These are phyloP conservation scores for Teratosphaeria epicoccoides DNA, from an alignment of 2,329 filamentous ascomycete species.

Conservation along the genomic window DNA sequence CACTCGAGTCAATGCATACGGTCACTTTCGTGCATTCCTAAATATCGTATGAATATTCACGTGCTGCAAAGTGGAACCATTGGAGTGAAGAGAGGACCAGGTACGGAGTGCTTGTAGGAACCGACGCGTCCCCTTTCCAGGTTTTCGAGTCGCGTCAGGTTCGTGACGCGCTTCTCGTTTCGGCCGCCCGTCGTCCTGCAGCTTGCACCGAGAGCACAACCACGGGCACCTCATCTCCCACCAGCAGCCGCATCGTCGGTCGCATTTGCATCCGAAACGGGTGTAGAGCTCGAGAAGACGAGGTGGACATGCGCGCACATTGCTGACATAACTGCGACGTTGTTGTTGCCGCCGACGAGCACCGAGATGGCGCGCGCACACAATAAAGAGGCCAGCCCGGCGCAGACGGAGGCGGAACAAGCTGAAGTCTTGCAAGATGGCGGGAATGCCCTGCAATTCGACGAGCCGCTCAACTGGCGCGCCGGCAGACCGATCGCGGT, in stretches of 20 bases:
- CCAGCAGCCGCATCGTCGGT: not conserved
- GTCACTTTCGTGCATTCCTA: no score
- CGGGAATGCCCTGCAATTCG: slow-evolving; percentile 53
- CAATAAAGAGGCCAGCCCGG: slow-evolving; percentile 6
- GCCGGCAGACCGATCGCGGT: slow-evolving; percentile 82
- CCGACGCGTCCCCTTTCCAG: not conserved
- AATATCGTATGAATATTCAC: no score
- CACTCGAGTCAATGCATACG: no score
- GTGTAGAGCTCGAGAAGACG: not conserved
- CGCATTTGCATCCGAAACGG: not conserved
- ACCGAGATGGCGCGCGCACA: slow-evolving; percentile 6
- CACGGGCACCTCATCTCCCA: not conserved
- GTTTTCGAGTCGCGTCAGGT: not conserved
- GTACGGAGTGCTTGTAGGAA: no score
- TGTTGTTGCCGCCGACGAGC: not conserved
- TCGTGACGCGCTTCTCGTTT: not conserved
- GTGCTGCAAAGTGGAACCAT: no score
- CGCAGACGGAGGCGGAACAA: slow-evolving; percentile 12
- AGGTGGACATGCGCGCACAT: not conserved
- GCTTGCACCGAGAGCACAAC: not conserved
- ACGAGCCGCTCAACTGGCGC: slow-evolving; percentile 80
- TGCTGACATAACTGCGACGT: not conserved
- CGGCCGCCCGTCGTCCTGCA: not conserved
- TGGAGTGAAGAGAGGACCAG: no score
- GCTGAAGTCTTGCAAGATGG: slow-evolving; percentile 11